Percentiles rank a stretch among this genome's conserved stretches.
Conservation (phyloP, 1,284 basidiomycete species). For the Boletus smithii region DNA sequence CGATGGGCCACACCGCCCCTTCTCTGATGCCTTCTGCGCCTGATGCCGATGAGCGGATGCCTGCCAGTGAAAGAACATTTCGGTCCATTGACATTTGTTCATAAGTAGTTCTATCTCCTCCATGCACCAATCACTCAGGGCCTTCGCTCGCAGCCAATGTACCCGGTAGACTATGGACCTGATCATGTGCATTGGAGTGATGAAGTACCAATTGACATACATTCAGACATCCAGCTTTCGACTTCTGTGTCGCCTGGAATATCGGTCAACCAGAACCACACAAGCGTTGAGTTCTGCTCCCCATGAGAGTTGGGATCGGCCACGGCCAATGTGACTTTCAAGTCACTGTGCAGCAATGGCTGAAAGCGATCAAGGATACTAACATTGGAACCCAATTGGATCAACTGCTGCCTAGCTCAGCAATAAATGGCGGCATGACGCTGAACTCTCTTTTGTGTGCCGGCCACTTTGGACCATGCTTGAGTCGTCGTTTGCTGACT, state of each 20-base stretch:
- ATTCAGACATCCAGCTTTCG: not conserved
- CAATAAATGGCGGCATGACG: not conserved
- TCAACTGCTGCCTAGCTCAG: no score
- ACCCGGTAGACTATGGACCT: not conserved
- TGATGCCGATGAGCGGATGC: not conserved
- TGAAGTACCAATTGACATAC: not conserved
- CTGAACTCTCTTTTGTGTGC: not conserved
- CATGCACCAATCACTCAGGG: not conserved
- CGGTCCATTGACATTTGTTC: not conserved
- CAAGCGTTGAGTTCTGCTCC: not conserved
- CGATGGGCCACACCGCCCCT: not conserved
- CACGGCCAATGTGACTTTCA: not conserved
- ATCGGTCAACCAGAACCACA: not conserved
- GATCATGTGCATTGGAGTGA: not conserved
- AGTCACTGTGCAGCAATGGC: not conserved
- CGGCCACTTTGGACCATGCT: not conserved
- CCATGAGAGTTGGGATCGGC: no score
- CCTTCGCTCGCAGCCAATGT: not conserved
- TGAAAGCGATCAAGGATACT: no score
- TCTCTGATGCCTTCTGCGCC: not conserved
- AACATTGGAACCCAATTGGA: not conserved
- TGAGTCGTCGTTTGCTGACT: not conserved
- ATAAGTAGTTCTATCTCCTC: not conserved
- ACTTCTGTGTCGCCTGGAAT: not conserved
- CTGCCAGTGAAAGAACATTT: not conserved